Percentiles rank a stretch among this genome's conserved stretches.
phyloP scores from a whole-genome alignment of 2,329 filamentous ascomycete species.

The Malbranchea cinnamomea region DNA sequence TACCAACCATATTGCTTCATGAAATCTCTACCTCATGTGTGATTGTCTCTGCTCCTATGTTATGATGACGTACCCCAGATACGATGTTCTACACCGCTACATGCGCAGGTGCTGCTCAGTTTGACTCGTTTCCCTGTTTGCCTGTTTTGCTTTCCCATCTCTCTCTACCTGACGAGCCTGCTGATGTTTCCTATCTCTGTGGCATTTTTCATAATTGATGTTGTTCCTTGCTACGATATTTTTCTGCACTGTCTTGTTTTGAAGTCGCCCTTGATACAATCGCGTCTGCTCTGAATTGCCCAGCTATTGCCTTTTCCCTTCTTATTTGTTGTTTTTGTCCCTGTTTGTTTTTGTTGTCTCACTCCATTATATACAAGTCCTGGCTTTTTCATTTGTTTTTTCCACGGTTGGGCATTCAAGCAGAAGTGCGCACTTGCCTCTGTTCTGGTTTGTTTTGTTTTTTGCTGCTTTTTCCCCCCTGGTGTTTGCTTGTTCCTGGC shows the following conservation, averaged over 20 bases:
- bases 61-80: too few species aligned
- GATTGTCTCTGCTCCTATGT: too few species aligned
- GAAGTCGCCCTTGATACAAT: slow-evolving; percentile 33
- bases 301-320: slow-evolving; percentile 14
- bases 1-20: too few species aligned
- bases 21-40: too few species aligned
- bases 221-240: slow-evolving; percentile 7
- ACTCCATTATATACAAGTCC: slow-evolving; percentile 7
- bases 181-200: slow-evolving; percentile 3
- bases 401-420: slow-evolving; percentile 20
- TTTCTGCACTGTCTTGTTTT: slow-evolving; percentile 10
- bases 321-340: slow-evolving; percentile 8
- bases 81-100: too few species aligned
- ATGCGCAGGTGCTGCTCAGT: too few species aligned
- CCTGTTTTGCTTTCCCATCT: slow-evolving; percentile 1
- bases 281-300: slow-evolving; percentile 28
- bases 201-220: slow-evolving; percentile 4
- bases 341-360: slow-evolving; percentile 12
- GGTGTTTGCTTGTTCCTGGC: background rate
- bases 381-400: slow-evolving; percentile 6
- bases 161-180: background rate
- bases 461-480: slow-evolving; percentile 6
- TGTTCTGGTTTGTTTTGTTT: slow-evolving; percentile 6
- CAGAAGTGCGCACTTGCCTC: slow-evolving; percentile 32
- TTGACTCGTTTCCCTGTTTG: background rate